A percentile compares a stretch with the other conserved stretches of the same genome.
These are phyloP conservation scores for Orbilia brochopaga DNA, from an alignment of 2,329 filamentous ascomycete species.

Conservation along the genomic window DNA sequence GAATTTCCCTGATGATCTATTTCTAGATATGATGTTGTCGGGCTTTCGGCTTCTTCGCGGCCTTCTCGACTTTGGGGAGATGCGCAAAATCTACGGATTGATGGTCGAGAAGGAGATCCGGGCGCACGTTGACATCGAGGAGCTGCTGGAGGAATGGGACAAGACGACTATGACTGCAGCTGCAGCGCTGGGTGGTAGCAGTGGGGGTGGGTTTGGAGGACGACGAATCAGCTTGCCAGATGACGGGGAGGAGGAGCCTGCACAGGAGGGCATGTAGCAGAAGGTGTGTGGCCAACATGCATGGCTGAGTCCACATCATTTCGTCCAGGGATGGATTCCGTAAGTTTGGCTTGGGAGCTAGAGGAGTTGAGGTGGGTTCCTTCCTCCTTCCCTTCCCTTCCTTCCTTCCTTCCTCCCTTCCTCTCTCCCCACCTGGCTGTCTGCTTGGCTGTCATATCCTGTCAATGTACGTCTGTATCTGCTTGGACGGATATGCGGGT, in stretches of 20 bases:
- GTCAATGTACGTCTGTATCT: too few species aligned
- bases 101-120: slow-evolving; percentile 68
- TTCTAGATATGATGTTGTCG: slow-evolving; percentile 64
- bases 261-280: too few species aligned
- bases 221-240: slow-evolving; percentile 42
- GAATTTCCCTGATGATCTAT: too few species aligned
- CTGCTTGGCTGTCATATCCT: too few species aligned
- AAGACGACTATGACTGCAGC: slow-evolving; percentile 15
- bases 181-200: slow-evolving; percentile 28
- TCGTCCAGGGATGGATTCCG: too few species aligned
- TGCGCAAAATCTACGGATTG: slow-evolving; percentile 64
- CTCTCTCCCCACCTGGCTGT: too few species aligned
- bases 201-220: slow-evolving; percentile 18
- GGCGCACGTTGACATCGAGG: slow-evolving; percentile 65
- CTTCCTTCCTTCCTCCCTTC: too few species aligned
- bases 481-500: too few species aligned
- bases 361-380: too few species aligned
- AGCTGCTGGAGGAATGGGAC: slow-evolving; percentile 57
- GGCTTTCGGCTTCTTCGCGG: slow-evolving; percentile 62
- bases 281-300: background rate
- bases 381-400: too few species aligned
- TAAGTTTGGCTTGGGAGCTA: too few species aligned
- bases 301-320: too few species aligned
- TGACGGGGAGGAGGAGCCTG: slow-evolving; percentile 46
- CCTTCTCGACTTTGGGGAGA: slow-evolving; percentile 60